A percentile compares a stretch with the other conserved stretches of the same genome.
Evolutionary conservation across 2,329 filamentous ascomycete genomes (phyloP).

Genomic region (Cladosporium sp.): DNA sequence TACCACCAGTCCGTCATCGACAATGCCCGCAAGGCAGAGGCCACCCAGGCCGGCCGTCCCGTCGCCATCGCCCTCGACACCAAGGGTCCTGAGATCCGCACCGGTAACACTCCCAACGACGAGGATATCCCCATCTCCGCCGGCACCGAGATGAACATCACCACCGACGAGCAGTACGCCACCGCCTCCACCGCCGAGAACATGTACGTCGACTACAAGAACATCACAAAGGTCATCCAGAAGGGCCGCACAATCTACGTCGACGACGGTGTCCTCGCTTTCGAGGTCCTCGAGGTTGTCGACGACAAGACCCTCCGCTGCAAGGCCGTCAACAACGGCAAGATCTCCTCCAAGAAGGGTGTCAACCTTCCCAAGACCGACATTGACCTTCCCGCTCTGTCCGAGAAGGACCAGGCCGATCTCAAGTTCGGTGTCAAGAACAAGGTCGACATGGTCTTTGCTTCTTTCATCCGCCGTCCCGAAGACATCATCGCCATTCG

Average conservation of each 20-base stretch:
- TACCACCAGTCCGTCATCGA: conserved; percentile 99
- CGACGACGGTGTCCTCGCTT: conserved; percentile 95
- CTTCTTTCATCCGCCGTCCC: conserved; percentile 92
- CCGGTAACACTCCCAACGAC: conserved; percentile 67
- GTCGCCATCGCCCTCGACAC: conserved; percentile 90
- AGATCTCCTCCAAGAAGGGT: conserved; percentile 98
- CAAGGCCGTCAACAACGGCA: conserved; percentile 91
- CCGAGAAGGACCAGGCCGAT: conserved; percentile 96
- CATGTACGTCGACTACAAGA: conserved; percentile 99
- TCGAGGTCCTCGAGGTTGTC: conserved; percentile 82
- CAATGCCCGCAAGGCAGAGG: conserved; percentile 84
- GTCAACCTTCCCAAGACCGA: conserved; percentile 99
- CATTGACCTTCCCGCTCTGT: conserved; percentile 93
- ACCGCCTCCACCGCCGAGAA: conserved; percentile 80
- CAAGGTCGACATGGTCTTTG: conserved; percentile 98
- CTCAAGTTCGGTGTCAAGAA: conserved; percentile 96
- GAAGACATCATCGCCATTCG: conserved; percentile 93
- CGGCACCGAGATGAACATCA: conserved; percentile 87
- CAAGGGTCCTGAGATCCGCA: conserved; percentile 83
- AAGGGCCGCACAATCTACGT: conserved; percentile 93
- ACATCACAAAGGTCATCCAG: conserved; percentile 97
- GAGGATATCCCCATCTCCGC: conserved; percentile 74
- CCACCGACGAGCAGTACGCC: conserved; percentile 90
- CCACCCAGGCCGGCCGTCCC: conserved; percentile 70
- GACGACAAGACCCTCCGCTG: conserved; percentile 86